Evolutionary conservation across 306 rosid species (phyloP).

Genomic region (Rubus idaeus): DNA sequence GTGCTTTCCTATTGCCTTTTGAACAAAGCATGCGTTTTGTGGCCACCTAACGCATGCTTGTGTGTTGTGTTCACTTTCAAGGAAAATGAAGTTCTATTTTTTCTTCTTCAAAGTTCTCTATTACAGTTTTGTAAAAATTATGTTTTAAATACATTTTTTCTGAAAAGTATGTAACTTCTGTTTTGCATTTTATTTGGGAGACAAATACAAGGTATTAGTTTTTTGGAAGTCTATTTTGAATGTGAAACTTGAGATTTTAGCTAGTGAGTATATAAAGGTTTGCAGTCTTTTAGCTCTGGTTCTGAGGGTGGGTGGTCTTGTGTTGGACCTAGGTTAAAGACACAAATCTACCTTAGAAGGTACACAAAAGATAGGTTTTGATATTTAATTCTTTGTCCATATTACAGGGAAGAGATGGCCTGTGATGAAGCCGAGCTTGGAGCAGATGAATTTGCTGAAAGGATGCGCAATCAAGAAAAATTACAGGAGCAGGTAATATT

Average conservation of each 20-base stretch:
- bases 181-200: too few relatives aligned
- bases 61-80: background rate
- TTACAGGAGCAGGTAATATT: constrained; percentile 60
- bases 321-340: background rate
- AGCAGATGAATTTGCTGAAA: constrained; percentile 64
- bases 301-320: background rate
- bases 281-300: background rate
- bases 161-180: too few relatives aligned
- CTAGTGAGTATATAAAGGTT: background rate
- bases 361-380: constrained; percentile 1
- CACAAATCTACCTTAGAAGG: background rate
- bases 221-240: background rate
- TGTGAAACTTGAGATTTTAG: background rate
- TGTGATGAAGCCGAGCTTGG: constrained; percentile 93
- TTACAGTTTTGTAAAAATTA: too few relatives aligned
- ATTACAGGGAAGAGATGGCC: constrained; percentile 78
- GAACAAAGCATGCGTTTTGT: too few relatives aligned
- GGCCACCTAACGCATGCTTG: background rate
- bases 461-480: constrained; percentile 46
- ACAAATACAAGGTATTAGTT: background rate
- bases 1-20: background rate
- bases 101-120: too few relatives aligned
- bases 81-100: background rate
- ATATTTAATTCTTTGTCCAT: constrained; percentile 6
- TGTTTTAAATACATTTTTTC: background rate